These are phyloP conservation scores for Lepidopterella palustris DNA, from an alignment of 495 filamentous ascomycete genomes.

Conservation along the genomic window DNA sequence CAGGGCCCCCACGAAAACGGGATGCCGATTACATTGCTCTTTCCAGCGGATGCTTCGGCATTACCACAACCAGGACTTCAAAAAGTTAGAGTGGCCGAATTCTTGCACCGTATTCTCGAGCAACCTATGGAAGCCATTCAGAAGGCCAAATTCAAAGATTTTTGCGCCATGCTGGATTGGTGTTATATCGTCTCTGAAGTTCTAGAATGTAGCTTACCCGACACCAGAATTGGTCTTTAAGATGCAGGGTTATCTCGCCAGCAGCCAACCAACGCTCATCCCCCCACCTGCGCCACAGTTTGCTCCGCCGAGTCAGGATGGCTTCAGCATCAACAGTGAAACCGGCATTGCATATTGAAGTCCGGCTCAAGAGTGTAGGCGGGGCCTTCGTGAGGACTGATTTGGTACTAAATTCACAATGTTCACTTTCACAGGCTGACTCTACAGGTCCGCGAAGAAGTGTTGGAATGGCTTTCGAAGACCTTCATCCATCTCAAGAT, in stretches of 20 bases:
- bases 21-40: too few species aligned
- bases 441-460: slow-evolving; percentile 21
- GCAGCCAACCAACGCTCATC: background rate
- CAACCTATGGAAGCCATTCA: too few species aligned
- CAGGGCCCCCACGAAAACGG: background rate
- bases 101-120: too few species aligned
- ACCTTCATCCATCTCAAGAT: slow-evolving; percentile 18
- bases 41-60: too few species aligned
- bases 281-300: background rate
- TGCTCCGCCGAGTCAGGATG: background rate
- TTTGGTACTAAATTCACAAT: slow-evolving; percentile 3
- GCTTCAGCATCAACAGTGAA: background rate
- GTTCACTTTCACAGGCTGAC: background rate
- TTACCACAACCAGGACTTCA: too few species aligned
- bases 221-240: background rate
- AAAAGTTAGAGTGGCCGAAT: too few species aligned
- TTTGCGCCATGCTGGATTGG: too few species aligned
- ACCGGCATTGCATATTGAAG: slow-evolving; percentile 27
- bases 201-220: too few species aligned
- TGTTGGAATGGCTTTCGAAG: slow-evolving; percentile 18
- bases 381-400: slow-evolving; percentile 12
- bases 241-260: background rate
- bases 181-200: too few species aligned
- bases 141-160: too few species aligned
- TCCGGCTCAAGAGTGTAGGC: slow-evolving; percentile 6